Conservation (phyloP, 2,329 filamentous ascomycete genomes). For the Nemania abortiva region DNA sequence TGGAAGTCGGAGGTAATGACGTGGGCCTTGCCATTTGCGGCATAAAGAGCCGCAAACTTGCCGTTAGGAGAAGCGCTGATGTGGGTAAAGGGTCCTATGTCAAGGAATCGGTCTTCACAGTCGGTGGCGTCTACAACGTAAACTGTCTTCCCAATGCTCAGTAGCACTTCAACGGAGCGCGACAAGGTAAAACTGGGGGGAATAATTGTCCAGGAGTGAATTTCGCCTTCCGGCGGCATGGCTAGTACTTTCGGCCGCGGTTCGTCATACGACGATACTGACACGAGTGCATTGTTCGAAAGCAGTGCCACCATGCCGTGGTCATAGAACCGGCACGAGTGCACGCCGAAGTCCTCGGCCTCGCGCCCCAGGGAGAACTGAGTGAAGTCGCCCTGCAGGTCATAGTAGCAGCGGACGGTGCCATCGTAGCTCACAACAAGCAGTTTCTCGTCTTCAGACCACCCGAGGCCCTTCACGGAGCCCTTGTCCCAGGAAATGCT, state of each 20-base stretch:
- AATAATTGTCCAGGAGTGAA: constrained; percentile 90
- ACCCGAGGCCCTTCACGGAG: constrained; percentile 87
- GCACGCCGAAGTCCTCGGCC: constrained; percentile 87
- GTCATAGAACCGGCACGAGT: constrained; percentile 91
- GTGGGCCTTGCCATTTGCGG: constrained; percentile 85
- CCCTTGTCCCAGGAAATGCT: constrained; percentile 93
- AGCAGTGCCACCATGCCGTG: constrained; percentile 93
- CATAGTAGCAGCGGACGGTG: constrained; percentile 88
- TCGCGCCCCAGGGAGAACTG: constrained; percentile 93
- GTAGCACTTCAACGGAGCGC: constrained; percentile 89
- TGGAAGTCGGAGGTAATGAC: constrained; percentile 97
- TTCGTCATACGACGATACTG: constrained; percentile 90
- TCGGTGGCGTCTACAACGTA: constrained; percentile 89
- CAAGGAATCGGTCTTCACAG: constrained; percentile 89
- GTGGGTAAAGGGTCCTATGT: constrained; percentile 92
- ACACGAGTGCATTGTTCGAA: constrained; percentile 86
- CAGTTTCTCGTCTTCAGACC: constrained; percentile 95
- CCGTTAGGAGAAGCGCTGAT: constrained; percentile 93
- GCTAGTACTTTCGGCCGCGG: constrained; percentile 88
- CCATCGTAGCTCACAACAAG: constrained; percentile 91
- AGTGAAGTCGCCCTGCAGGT: constrained; percentile 93
- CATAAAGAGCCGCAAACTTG: constrained; percentile 88
- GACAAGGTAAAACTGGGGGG: constrained; percentile 90
- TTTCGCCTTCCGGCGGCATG: constrained; percentile 78
- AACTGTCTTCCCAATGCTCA: constrained; percentile 87